Base-by-base conservation (phyloP, 257 asterid species). In the Jasminum sambac region DNA sequence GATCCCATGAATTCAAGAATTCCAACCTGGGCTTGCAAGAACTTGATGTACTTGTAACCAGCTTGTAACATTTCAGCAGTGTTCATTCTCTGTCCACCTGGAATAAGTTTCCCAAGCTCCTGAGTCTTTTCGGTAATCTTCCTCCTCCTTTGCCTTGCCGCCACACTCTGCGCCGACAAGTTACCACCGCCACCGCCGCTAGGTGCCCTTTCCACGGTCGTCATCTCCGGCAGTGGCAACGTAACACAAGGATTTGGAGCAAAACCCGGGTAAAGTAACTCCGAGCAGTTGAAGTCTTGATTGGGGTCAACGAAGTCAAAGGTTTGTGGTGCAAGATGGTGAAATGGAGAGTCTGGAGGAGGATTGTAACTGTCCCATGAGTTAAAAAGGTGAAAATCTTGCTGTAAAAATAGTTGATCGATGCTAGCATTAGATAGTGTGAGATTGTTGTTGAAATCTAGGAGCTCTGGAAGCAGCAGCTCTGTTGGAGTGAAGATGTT, bases 11-110 rank as follows among this genome's bases (percentile, higher is more conserved):
- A 74, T 61, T 79, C 81, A 21, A 93, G 90, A 77, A 93, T 30
- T 11, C 84, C 83, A 69, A 85, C 82, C 75, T 90, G 97, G 2
- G 97, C 89, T 70, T 90, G 89, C 88, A 93, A 74, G 77, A 72
- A 90, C 43, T 84, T 90, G 77, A 93, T 80, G 43, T 93, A 88
- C 60, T 89, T 88, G 60, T 66, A 87, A 64, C 96, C 96, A 48
- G 97, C 82, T 40, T 86, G 86, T 61, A 93, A 78, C 97, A 93
- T 93, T 60, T 93, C 97, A 11, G 98, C 96, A 70, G 96, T 90
- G 77, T 90, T 93, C 98, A 93, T 87, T 38, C 83, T 93, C 16
- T 76, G 87, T 9, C 90, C 98, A n/a, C 98, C 97, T 0, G 98
- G 96, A 13, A 93, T 82, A 25, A 87, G 84, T 80, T 93, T 90